Conservation (phyloP, 2,329 filamentous ascomycete genomes). For the Penicillium sp. region DNA sequence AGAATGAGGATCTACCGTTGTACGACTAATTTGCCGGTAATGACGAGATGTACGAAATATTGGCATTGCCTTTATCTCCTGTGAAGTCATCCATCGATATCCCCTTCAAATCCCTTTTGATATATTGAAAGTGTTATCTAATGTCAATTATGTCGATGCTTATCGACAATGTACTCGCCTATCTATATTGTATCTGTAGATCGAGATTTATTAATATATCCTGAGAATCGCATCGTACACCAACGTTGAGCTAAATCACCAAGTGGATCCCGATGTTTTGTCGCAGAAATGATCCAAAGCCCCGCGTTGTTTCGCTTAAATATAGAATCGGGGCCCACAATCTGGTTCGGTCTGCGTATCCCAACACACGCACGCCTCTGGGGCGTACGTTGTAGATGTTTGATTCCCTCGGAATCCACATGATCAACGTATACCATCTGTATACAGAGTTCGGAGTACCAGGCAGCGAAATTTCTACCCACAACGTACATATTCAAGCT, state of each 20-base stretch:
- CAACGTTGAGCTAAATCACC: constrained; percentile 3
- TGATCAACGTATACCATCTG: not conserved
- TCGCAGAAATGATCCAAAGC: constrained; percentile 5
- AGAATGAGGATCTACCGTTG: constrained; percentile 12
- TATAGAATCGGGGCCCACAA: constrained; percentile 11
- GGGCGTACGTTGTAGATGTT: not conserved
- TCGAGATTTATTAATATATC: not conserved
- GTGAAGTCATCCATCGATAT: not conserved
- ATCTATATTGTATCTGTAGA: not conserved
- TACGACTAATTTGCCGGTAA: constrained; percentile 6
- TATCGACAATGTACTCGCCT: not conserved
- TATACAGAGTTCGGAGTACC: not conserved
- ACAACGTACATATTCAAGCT: not conserved
- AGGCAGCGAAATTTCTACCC: not conserved
- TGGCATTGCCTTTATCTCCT: not conserved
- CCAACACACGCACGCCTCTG: not conserved
- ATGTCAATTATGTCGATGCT: no score
- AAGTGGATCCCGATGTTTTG: not conserved
- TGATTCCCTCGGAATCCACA: not conserved
- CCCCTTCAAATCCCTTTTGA: not conserved
- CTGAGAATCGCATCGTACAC: not conserved
- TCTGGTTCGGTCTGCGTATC: not conserved
- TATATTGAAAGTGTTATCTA: not conserved
- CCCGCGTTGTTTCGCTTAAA: constrained; percentile 10
- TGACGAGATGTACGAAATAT: not conserved